These are phyloP conservation scores for Trichophyton simii DNA, from an alignment of 2,329 filamentous ascomycete genomes.

Conservation along the genomic window DNA sequence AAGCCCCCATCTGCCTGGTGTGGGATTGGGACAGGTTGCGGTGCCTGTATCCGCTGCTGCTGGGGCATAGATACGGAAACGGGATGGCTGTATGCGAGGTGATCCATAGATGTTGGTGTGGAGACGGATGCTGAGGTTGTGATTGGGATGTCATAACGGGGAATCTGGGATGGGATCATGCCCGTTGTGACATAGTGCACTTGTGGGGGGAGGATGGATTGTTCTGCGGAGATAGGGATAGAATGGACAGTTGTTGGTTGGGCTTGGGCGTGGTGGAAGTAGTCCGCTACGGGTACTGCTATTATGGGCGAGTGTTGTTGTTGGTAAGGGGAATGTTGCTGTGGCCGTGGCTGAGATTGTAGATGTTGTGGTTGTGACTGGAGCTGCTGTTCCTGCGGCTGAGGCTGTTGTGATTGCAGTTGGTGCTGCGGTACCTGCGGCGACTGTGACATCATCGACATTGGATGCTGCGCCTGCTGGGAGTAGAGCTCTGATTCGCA, in stretches of 20 bases:
- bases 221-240: constrained; percentile 8
- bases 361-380: constrained; percentile 2
- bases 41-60: background rate
- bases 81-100: constrained; percentile 6
- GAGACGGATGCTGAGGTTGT: background rate
- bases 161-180: constrained; percentile 11
- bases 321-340: constrained; percentile 1
- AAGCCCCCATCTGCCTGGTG: background rate
- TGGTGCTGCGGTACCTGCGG: background rate
- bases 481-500: constrained; percentile 11
- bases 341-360: background rate
- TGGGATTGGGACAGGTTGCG: background rate
- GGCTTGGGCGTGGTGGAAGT: constrained; percentile 10
- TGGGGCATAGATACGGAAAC: background rate
- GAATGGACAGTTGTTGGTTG: constrained; percentile 9
- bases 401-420: background rate
- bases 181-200: constrained; percentile 9
- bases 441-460: constrained; percentile 1
- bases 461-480: constrained; percentile 7
- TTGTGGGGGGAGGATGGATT: constrained; percentile 7
- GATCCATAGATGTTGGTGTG: constrained; percentile 5
- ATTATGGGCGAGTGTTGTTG: constrained; percentile 5
- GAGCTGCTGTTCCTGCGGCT: constrained; percentile 3
- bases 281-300: background rate
- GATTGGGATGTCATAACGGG: constrained; percentile 9